Percentiles rank a stretch among this genome's conserved stretches.
These are phyloP conservation scores for Cryomyces antarcticus DNA, from an alignment of 495 filamentous ascomycete genomes.

Conservation along the genomic window DNA sequence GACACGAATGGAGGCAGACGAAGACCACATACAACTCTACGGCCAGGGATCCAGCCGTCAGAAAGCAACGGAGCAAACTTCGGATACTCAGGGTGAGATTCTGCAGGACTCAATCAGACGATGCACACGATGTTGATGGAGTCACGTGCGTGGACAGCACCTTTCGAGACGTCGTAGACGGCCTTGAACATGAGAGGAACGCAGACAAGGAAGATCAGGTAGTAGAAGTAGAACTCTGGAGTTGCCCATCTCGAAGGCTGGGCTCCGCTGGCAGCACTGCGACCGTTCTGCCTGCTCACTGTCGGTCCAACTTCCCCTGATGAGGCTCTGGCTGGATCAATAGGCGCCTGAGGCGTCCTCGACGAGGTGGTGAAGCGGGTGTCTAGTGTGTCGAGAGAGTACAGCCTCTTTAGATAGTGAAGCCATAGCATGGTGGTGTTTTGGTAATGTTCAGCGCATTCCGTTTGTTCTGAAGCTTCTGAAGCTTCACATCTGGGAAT, in stretches of 20 bases:
- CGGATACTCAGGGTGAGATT: slow-evolving; percentile 59
- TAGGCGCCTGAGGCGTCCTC: slow-evolving; percentile 33
- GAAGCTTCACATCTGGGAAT: no score
- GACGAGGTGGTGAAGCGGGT: slow-evolving; percentile 67
- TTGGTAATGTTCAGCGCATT: no score
- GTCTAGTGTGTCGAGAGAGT: slow-evolving; percentile 81
- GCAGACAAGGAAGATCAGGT: slow-evolving; percentile 40
- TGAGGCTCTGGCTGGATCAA: slow-evolving; percentile 21
- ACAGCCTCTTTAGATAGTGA: slow-evolving; percentile 35
- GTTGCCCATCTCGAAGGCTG: slow-evolving; percentile 61
- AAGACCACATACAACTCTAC: slow-evolving; percentile 51
- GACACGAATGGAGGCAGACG: neutral
- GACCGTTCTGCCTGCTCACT: slow-evolving; percentile 16
- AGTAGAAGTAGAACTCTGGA: slow-evolving; percentile 71
- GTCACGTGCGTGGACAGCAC: slow-evolving; percentile 19
- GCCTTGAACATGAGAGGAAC: slow-evolving; percentile 85
- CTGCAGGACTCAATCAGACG: slow-evolving; percentile 22
- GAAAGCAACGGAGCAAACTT: slow-evolving; percentile 52
- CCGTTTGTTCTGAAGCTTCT: no score
- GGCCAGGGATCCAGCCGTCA: slow-evolving; percentile 84
- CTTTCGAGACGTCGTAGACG: slow-evolving; percentile 67
- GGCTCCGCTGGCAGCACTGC: slow-evolving; percentile 19
- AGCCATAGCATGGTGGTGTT: neutral
- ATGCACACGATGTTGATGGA: no score
- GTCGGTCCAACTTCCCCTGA: slow-evolving; percentile 3